Evolutionary conservation across 2,329 filamentous ascomycete genomes (phyloP).

Genomic region (Aureobasidium sp.): DNA sequence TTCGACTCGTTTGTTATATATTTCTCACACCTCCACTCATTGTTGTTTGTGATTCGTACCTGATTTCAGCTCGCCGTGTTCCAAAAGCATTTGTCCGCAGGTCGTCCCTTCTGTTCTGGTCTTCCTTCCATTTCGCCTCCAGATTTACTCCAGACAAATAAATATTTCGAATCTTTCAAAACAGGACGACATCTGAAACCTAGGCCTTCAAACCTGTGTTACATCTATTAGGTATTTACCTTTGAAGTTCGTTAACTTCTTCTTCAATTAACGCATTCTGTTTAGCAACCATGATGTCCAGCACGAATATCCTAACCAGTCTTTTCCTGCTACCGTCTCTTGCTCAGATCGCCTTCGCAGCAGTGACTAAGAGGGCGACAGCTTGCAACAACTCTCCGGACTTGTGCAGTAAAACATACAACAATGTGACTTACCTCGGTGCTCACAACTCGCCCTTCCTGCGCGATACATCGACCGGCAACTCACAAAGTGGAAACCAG

Average conservation of each 20-base stretch:
- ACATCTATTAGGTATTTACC: not conserved
- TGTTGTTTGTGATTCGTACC: not conserved
- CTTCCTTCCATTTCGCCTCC: not conserved
- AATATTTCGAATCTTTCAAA: not conserved
- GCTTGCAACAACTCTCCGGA: slow-evolving; percentile 73
- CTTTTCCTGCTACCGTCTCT: slow-evolving; percentile 13
- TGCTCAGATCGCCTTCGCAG: slow-evolving; percentile 2
- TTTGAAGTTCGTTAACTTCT: too few species aligned
- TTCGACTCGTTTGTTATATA: not conserved
- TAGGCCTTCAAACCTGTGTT: not conserved
- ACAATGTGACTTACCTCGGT: slow-evolving; percentile 69
- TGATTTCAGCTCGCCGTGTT: not conserved
- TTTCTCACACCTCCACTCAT: not conserved
- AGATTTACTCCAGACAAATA: not conserved
- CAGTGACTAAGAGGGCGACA: slow-evolving; percentile 11
- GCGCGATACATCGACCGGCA: slow-evolving; percentile 54
- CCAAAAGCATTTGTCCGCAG: not conserved
- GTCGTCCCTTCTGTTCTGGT: not conserved
- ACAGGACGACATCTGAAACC: not conserved
- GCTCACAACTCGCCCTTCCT: slow-evolving; percentile 70
- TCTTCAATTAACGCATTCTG: not conserved
- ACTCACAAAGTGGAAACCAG: slow-evolving; percentile 64
- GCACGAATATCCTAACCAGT: slow-evolving; percentile 2
- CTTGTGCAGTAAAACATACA: slow-evolving; percentile 65
- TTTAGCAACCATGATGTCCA: slow-evolving; percentile 4